Percentiles rank a stretch among this genome's conserved stretches.
phyloP scores from a whole-genome alignment of 257 asterid species.

The Nicotiana noctiflora region DNA sequence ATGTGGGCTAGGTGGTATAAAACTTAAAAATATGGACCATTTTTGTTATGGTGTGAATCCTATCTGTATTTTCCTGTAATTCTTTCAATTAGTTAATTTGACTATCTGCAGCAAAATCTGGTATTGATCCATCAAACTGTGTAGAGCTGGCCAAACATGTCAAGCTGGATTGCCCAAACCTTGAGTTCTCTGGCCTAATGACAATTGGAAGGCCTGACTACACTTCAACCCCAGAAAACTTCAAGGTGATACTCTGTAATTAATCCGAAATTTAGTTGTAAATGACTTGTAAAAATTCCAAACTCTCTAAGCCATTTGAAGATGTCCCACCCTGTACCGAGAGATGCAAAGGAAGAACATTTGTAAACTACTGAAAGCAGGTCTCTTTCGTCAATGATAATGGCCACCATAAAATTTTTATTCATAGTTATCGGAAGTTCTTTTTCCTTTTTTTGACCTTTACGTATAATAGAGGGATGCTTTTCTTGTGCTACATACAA shows the following conservation, averaged over 20 bases:
- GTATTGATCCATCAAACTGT: slow-evolving; percentile 66
- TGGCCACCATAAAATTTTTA: neutral
- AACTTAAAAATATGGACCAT: too few relatives aligned
- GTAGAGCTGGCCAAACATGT: slow-evolving; percentile 65
- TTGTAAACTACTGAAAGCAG: neutral
- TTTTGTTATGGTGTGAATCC: too few relatives aligned
- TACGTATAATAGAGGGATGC: neutral
- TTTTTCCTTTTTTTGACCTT: neutral
- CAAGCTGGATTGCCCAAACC: slow-evolving; percentile 57
- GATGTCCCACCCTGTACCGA: neutral
- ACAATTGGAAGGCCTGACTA: slow-evolving; percentile 91
- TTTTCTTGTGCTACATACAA: neutral
- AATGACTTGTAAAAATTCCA: neutral
- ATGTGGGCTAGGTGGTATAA: too few relatives aligned
- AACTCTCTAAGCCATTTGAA: neutral
- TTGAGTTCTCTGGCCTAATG: slow-evolving; percentile 84
- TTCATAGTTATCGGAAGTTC: neutral
- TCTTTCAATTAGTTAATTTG: slow-evolving; percentile 10
- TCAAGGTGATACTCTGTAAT: slow-evolving; percentile 41
- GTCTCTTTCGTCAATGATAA: neutral
- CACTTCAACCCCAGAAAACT: slow-evolving; percentile 81
- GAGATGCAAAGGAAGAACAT: neutral
- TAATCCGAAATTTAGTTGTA: neutral
- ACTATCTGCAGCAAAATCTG: slow-evolving; percentile 71
- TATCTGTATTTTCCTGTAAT: too few relatives aligned